Conservation (phyloP, 169 alveolate genomes). For the Eimeria necatrix region DNA sequence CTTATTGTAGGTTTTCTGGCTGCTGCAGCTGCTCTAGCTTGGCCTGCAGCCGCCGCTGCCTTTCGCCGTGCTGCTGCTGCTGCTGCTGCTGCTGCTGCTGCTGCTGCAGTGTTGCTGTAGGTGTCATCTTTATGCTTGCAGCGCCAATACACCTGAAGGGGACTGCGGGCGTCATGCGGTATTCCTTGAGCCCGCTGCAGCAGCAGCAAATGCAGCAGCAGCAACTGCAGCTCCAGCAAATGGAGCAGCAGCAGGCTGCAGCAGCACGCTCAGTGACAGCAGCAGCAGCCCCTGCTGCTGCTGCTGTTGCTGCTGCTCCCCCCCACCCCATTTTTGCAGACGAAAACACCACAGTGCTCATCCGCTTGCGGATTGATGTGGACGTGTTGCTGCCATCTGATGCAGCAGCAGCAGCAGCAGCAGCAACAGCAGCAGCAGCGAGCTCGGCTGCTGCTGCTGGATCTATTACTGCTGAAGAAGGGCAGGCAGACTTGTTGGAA, state of each 20-base stretch:
- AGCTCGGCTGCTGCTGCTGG: background rate
- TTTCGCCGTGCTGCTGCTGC: background rate
- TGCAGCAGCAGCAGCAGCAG: background rate
- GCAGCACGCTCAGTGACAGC: too few relatives aligned
- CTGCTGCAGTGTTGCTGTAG: too few relatives aligned
- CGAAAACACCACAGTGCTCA: background rate
- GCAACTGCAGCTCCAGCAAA: background rate
- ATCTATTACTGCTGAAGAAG: background rate
- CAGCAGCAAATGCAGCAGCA: background rate
- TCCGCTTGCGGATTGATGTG: background rate
- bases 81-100: background rate
- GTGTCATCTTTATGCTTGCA: background rate
- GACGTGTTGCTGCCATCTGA: background rate
- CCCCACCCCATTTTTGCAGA: background rate
- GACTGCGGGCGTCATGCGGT: background rate
- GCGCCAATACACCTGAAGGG: background rate
- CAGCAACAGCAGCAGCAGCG: background rate
- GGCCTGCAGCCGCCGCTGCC: background rate
- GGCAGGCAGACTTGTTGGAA: background rate
- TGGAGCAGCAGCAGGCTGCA: too few relatives aligned
- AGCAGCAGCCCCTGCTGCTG: too few relatives aligned
- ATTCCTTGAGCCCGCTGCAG: background rate
- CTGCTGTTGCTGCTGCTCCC: background rate
- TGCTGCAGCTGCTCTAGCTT: too few relatives aligned
- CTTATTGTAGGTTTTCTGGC: background rate